These are phyloP conservation scores for Microsporum ferrugineum DNA, from an alignment of 2,329 filamentous ascomycete genomes.

Conservation along the genomic window DNA sequence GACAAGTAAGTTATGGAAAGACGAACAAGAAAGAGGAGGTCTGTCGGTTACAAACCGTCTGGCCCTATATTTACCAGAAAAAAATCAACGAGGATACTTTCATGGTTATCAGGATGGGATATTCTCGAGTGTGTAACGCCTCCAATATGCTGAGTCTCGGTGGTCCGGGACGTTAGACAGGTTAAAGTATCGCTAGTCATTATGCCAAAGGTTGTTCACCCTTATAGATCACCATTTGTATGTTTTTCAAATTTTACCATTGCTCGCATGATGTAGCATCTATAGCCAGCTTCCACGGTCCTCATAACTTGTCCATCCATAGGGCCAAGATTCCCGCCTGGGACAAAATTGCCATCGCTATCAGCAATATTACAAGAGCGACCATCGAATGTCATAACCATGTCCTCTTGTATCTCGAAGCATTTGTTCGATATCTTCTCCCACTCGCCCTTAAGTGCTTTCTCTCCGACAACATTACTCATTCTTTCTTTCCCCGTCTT, in stretches of 20 bases:
- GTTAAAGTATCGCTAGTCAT: background rate
- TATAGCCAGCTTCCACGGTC: background rate
- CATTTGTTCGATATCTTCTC: slow-evolving; percentile 5
- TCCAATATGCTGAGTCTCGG: background rate
- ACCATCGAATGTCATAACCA: slow-evolving; percentile 7
- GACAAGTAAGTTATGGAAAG: slow-evolving; percentile 10
- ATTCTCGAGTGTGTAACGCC: background rate
- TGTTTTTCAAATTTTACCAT: background rate
- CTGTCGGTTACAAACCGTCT: slow-evolving; percentile 7
- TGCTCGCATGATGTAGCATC: background rate
- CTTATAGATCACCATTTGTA: background rate
- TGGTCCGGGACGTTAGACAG: background rate
- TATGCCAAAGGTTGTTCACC: background rate
- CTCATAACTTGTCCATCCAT: background rate
- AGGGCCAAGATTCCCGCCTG: slow-evolving; percentile 4
- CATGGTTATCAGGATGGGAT: background rate
- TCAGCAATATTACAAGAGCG: slow-evolving; percentile 7
- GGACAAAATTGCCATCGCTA: slow-evolving; percentile 1
- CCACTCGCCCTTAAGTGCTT: slow-evolving; percentile 4
- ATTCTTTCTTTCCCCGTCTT: too few species aligned
- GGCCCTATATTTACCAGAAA: background rate
- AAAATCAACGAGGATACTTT: background rate
- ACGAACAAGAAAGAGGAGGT: slow-evolving; percentile 6
- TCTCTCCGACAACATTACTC: background rate
- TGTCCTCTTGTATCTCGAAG: slow-evolving; percentile 6